Evolutionary conservation across 2,329 filamentous ascomycete species (phyloP).

Genomic region (Aspergillus sp.): DNA sequence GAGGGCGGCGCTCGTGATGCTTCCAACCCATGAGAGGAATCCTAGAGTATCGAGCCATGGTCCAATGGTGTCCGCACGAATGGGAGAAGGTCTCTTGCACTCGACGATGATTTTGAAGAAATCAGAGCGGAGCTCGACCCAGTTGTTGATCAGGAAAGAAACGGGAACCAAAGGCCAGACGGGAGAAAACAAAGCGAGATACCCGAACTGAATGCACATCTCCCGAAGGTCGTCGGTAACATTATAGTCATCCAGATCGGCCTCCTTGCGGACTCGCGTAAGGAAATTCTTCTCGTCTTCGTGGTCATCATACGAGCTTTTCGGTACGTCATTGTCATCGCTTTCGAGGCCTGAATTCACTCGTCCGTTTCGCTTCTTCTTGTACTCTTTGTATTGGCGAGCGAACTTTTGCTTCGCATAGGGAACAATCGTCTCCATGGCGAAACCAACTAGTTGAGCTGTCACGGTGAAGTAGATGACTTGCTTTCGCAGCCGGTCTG

Average conservation of each 20-base stretch:
- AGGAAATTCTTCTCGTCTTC: slow-evolving; percentile 84
- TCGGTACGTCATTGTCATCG: slow-evolving; percentile 30
- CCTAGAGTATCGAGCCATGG: slow-evolving; percentile 89
- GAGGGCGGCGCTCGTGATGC: slow-evolving; percentile 82
- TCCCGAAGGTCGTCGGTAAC: slow-evolving; percentile 90
- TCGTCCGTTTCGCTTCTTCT: slow-evolving; percentile 34
- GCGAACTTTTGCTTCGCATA: slow-evolving; percentile 80
- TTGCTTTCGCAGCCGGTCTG: slow-evolving; percentile 80
- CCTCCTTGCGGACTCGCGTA: slow-evolving; percentile 80
- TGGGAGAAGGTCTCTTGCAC: slow-evolving; percentile 86
- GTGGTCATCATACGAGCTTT: slow-evolving; percentile 63
- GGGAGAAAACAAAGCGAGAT: slow-evolving; percentile 88
- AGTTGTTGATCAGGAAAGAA: slow-evolving; percentile 94
- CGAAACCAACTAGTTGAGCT: slow-evolving; percentile 88
- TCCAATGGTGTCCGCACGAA: slow-evolving; percentile 90
- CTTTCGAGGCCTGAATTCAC: slow-evolving; percentile 24
- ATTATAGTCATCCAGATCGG: slow-evolving; percentile 84
- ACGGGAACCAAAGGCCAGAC: slow-evolving; percentile 90
- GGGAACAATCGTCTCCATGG: slow-evolving; percentile 83
- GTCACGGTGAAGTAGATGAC: slow-evolving; percentile 98
- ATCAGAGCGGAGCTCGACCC: slow-evolving; percentile 91
- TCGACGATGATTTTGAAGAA: slow-evolving; percentile 93
- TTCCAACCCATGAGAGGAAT: slow-evolving; percentile 93
- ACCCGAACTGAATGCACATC: slow-evolving; percentile 91
- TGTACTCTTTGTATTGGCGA: slow-evolving; percentile 65